Conservation (phyloP, 2,329 filamentous ascomycete genomes). For the Blastomyces percursus region DNA sequence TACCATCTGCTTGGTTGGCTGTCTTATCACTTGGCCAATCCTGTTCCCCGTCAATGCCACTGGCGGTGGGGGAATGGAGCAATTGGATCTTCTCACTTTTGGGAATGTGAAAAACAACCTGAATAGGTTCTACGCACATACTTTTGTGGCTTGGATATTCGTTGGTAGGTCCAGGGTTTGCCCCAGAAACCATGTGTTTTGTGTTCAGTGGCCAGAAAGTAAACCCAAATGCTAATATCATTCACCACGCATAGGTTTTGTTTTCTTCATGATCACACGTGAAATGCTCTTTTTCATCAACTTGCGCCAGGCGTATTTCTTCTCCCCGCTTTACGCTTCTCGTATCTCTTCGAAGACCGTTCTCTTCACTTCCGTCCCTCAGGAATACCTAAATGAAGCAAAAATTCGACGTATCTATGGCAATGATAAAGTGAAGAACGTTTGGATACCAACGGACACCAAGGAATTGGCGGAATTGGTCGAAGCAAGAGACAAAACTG, state of each 20-base stretch:
- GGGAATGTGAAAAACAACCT: slow-evolving; percentile 56
- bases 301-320: slow-evolving; percentile 79
- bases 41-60: slow-evolving; percentile 83
- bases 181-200: not conserved
- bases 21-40: slow-evolving; percentile 74
- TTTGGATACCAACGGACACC: slow-evolving; percentile 75
- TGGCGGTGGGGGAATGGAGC: slow-evolving; percentile 51
- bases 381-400: slow-evolving; percentile 64
- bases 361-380: slow-evolving; percentile 75
- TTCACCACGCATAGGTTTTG: slow-evolving; percentile 46
- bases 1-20: slow-evolving; percentile 72
- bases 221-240: not conserved
- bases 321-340: slow-evolving; percentile 71
- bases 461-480: slow-evolving; percentile 70
- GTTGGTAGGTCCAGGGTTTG: slow-evolving; percentile 40
- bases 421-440: slow-evolving; percentile 59
- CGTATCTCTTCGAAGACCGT: slow-evolving; percentile 85
- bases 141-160: slow-evolving; percentile 70
- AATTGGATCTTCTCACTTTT: slow-evolving; percentile 71
- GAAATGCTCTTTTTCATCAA: slow-evolving; percentile 90
- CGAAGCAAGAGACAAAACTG: slow-evolving; percentile 66
- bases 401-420: slow-evolving; percentile 73
- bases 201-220: not conserved
- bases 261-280: slow-evolving; percentile 77
- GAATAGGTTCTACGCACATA: slow-evolving; percentile 70